Conservation (phyloP, 2,329 filamentous ascomycete genomes). For the Neofusicoccum parvum region DNA sequence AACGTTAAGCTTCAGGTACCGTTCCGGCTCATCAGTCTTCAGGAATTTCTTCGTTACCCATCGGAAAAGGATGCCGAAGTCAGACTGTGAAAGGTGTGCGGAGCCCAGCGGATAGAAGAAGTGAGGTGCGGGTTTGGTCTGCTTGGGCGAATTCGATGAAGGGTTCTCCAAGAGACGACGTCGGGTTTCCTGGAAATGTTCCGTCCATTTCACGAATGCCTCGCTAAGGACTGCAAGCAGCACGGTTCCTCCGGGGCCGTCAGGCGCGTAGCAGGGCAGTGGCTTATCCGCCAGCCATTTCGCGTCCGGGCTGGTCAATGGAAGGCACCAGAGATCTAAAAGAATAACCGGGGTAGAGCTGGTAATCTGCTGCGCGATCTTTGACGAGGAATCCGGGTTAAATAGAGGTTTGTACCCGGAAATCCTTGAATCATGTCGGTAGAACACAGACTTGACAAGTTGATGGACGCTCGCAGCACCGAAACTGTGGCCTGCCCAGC, state of each 20-base stretch:
- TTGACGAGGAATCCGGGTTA: slow-evolving; percentile 56
- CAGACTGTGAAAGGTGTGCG: slow-evolving; percentile 81
- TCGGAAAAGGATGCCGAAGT: slow-evolving; percentile 82
- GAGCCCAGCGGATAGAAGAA: slow-evolving; percentile 74
- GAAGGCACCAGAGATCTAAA: slow-evolving; percentile 80
- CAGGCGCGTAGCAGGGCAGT: slow-evolving; percentile 65
- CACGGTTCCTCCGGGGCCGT: slow-evolving; percentile 53
- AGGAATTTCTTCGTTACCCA: slow-evolving; percentile 58
- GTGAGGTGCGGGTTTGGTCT: slow-evolving; percentile 54
- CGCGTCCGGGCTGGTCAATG: slow-evolving; percentile 65
- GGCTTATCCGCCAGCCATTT: slow-evolving; percentile 70
- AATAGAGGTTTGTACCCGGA: slow-evolving; percentile 62
- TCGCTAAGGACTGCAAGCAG: slow-evolving; percentile 74
- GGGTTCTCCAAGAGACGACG: slow-evolving; percentile 64
- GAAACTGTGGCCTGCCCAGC: slow-evolving; percentile 80
- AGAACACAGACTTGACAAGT: slow-evolving; percentile 75
- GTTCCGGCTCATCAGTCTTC: slow-evolving; percentile 66
- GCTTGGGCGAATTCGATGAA: slow-evolving; percentile 40
- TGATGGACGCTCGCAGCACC: slow-evolving; percentile 75
- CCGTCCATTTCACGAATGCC: slow-evolving; percentile 76
- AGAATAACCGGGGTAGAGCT: slow-evolving; percentile 66
- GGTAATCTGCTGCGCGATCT: slow-evolving; percentile 67
- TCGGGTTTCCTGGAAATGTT: slow-evolving; percentile 71
- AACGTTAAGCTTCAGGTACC: slow-evolving; percentile 83
- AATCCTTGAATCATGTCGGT: slow-evolving; percentile 22